These are phyloP conservation scores for Ganoderma multipileum DNA, from an alignment of 1,284 basidiomycete species.

Conservation along the genomic window DNA sequence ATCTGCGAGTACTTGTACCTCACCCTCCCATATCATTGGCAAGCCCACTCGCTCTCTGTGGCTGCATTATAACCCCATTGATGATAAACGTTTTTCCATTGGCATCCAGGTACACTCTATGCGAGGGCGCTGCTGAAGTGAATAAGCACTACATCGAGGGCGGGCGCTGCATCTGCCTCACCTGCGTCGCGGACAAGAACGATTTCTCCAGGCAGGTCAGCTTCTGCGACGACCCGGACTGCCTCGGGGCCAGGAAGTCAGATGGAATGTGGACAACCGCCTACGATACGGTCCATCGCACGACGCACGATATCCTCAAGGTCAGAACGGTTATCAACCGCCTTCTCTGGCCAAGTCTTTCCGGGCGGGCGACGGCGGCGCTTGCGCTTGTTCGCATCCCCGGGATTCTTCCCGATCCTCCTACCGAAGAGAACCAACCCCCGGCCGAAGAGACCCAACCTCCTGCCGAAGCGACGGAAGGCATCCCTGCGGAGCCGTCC, in stretches of 20 bases:
- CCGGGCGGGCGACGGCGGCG: neutral
- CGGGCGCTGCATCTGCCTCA: slow-evolving; percentile 16
- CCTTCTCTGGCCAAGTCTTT: neutral
- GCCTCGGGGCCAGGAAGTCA: slow-evolving; percentile 1
- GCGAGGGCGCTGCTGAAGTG: neutral
- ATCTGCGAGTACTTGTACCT: slow-evolving; percentile 2
- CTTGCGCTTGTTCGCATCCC: neutral
- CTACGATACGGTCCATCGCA: neutral
- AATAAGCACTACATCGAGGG: slow-evolving; percentile 6
- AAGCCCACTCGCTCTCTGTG: neutral
- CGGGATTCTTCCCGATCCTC: neutral
- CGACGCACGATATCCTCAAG: slow-evolving; percentile 22
- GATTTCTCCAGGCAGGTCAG: slow-evolving; percentile 1
- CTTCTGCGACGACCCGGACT: slow-evolving; percentile 19
- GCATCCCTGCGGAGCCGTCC: neutral
- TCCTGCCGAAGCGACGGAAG: neutral
- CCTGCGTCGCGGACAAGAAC: neutral
- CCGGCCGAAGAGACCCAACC: too few relatives aligned
- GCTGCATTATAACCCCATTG: too few relatives aligned
- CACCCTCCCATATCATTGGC: slow-evolving; percentile 14
- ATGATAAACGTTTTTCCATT: neutral
- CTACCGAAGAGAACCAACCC: neutral
- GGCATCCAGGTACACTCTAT: neutral
- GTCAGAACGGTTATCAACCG: slow-evolving; percentile 17
- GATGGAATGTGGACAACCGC: too few relatives aligned